Conservation (phyloP, 495 filamentous ascomycete genomes). For the Penicillium nucicola region DNA sequence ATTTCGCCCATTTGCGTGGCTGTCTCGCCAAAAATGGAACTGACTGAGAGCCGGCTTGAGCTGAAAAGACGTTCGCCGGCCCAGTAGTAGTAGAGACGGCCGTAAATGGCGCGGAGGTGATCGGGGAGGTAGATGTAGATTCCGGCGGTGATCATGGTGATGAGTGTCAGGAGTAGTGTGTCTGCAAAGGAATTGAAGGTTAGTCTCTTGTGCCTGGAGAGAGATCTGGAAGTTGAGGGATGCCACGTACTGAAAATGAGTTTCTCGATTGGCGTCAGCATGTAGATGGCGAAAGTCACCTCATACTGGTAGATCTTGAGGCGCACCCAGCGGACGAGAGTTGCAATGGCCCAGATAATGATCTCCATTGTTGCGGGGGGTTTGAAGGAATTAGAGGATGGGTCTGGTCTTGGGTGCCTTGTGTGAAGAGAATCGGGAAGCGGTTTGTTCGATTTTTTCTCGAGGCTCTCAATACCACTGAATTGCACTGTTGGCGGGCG, state of each 20-base stretch:
- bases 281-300: conserved; percentile 80
- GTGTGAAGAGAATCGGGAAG: background rate
- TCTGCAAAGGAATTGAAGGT: conserved; percentile 49
- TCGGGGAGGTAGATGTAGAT: conserved; percentile 88
- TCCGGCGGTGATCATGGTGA: conserved; percentile 80
- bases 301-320: conserved; percentile 85
- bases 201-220: background rate
- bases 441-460: background rate
- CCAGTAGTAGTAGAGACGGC: conserved; percentile 91
- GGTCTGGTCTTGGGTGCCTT: background rate
- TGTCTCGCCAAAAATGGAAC: conserved; percentile 35
- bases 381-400: background rate
- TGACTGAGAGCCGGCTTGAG: conserved; percentile 30
- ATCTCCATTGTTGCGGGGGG: conserved; percentile 21
- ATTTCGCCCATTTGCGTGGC: conserved; percentile 34
- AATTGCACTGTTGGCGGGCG: background rate
- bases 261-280: conserved; percentile 80
- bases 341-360: conserved; percentile 38
- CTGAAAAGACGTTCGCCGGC: conserved; percentile 63
- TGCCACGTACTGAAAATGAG: conserved; percentile 73
- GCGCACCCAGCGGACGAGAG: conserved; percentile 62
- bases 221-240: background rate
- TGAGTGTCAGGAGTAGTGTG: conserved; percentile 82
- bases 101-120: conserved; percentile 73
- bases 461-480: background rate